Conservation (phyloP, 2,329 filamentous ascomycete genomes). For the Exophiala sp. region DNA sequence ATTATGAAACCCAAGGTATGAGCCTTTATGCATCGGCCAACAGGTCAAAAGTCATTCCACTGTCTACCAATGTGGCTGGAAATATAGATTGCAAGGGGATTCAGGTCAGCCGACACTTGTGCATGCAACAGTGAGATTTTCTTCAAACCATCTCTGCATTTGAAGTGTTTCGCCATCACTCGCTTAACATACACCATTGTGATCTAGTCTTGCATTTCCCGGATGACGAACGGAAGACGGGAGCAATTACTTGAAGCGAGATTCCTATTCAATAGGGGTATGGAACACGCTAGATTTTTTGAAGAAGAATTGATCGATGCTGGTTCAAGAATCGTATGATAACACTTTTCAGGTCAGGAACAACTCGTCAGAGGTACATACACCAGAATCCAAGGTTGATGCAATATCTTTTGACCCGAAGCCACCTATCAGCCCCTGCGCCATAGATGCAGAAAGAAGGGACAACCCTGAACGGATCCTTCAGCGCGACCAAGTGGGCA, state of each 20-base stretch:
- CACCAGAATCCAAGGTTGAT: neutral
- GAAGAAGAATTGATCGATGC: neutral
- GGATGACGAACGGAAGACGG: neutral
- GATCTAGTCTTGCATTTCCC: neutral
- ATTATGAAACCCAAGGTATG: too few species aligned
- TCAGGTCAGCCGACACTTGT: too few species aligned
- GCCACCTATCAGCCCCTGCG: slow-evolving; percentile 1
- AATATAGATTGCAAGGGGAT: too few species aligned
- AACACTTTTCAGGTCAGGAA: neutral
- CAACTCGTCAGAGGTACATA: neutral
- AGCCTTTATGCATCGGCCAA: too few species aligned
- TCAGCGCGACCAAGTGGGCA: slow-evolving; percentile 4
- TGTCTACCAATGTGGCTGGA: too few species aligned
- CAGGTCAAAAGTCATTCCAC: too few species aligned
- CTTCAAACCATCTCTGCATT: slow-evolving; percentile 1
- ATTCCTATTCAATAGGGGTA: slow-evolving; percentile 5
- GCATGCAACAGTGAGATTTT: too few species aligned
- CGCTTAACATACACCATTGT: slow-evolving; percentile 6
- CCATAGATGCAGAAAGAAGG: neutral
- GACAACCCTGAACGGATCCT: neutral
- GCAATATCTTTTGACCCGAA: neutral
- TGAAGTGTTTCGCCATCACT: slow-evolving; percentile 13
- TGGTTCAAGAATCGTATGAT: neutral
- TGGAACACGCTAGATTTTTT: slow-evolving; percentile 11
- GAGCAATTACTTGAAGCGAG: neutral